A percentile compares a stretch with the other conserved stretches of the same genome.
Evolutionary conservation across 371 early-diverging fungal genomes (phyloP).

Genomic region (Saksenaea vasiformis): DNA sequence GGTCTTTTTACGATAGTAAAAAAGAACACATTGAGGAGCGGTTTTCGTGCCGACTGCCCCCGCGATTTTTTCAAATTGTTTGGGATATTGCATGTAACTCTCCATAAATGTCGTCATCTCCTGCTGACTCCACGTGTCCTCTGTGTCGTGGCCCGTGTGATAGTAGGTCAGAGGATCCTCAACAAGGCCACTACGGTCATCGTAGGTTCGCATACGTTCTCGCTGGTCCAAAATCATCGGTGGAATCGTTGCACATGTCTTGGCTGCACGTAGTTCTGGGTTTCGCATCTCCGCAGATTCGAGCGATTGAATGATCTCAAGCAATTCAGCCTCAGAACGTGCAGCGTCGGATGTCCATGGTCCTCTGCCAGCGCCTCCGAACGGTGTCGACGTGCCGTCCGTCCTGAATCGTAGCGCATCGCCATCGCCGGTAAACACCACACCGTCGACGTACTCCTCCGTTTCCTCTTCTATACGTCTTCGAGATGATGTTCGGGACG

Average conservation of each 20-base stretch:
- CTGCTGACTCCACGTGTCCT: constrained; percentile 77
- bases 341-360: constrained; percentile 75
- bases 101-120: constrained; percentile 81
- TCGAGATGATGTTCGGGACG: constrained; percentile 30
- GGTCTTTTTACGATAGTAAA: constrained; percentile 91
- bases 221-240: constrained; percentile 71
- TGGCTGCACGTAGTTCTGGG: constrained; percentile 75
- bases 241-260: constrained; percentile 79
- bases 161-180: constrained; percentile 63
- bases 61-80: constrained; percentile 90
- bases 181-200: constrained; percentile 66
- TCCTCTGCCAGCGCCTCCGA: constrained; percentile 34
- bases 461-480: constrained; percentile 45
- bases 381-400: constrained; percentile 36
- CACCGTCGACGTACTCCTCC: constrained; percentile 48
- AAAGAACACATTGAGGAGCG: constrained; percentile 82
- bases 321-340: constrained; percentile 79
- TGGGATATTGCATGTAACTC: constrained; percentile 81
- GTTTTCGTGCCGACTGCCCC: constrained; percentile 76
- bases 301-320: constrained; percentile 76
- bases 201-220: constrained; percentile 60
- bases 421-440: constrained; percentile 43
- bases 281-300: constrained; percentile 78
- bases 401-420: constrained; percentile 46
- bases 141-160: constrained; percentile 58